phyloP scores from a whole-genome alignment of 768 basidiomycete genomes.

The Albatrellus ellisii region DNA sequence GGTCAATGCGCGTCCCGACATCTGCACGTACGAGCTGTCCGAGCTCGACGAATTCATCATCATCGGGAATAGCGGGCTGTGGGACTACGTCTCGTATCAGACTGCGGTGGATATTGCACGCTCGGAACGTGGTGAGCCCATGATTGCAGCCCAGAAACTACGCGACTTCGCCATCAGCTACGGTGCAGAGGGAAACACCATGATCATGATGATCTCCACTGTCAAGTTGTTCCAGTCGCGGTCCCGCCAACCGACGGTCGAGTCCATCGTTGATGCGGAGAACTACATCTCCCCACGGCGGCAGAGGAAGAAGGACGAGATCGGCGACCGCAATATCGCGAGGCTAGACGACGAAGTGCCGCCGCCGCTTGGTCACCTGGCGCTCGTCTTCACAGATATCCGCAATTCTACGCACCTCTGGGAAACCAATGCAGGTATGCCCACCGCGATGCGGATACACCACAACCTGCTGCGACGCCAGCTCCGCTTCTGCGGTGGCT shows the following conservation, averaged over 20 bases:
- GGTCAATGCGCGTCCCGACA: constrained; percentile 80
- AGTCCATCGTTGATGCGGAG: constrained; percentile 31
- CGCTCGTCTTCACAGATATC: constrained; percentile 96
- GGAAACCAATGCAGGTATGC: constrained; percentile 94
- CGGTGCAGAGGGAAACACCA: constrained; percentile 83
- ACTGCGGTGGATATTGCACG: constrained; percentile 94
- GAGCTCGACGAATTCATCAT: constrained; percentile 94
- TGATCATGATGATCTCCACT: constrained; percentile 95
- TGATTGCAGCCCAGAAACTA: constrained; percentile 93
- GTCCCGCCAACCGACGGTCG: constrained; percentile 32
- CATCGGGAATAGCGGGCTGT: constrained; percentile 83
- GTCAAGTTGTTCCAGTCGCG: constrained; percentile 57
- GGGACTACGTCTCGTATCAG: constrained; percentile 91
- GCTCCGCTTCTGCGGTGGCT: constrained; percentile 84
- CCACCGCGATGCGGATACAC: constrained; percentile 83
- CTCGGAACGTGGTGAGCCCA: constrained; percentile 53
- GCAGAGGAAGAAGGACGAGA: constrained; percentile 30
- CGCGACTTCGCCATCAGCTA: constrained; percentile 96
- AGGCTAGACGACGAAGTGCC: constrained; percentile 69
- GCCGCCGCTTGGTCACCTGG: constrained; percentile 76
- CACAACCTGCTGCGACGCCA: constrained; percentile 77
- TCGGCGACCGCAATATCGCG: constrained; percentile 41
- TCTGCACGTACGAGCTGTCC: constrained; percentile 52
- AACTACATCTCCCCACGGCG: constrained; percentile 20
- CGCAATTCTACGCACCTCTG: constrained; percentile 93